Conservation (phyloP, 441 rosid genomes). For the Melianthus villosus region DNA sequence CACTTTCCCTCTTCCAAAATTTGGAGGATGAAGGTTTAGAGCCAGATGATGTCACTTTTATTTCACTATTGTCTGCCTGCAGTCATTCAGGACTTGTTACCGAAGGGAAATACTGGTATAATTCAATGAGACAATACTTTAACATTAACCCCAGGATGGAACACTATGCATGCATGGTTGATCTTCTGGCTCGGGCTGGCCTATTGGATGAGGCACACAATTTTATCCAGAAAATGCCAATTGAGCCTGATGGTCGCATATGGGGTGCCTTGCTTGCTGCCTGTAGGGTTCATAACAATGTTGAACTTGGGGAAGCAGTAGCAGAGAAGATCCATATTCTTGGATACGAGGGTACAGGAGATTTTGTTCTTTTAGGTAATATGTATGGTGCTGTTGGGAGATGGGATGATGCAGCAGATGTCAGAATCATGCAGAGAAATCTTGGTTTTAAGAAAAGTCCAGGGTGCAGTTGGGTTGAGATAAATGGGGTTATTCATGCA, state of each 20-base stretch:
- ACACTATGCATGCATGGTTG: slow-evolving; percentile 26
- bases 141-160: slow-evolving; percentile 14
- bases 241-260: slow-evolving; percentile 16
- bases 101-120: slow-evolving; percentile 16
- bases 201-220: slow-evolving; percentile 16
- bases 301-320: slow-evolving; percentile 19
- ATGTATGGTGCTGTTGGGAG: slow-evolving; percentile 15
- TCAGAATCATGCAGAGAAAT: too few species aligned
- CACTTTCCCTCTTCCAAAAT: slow-evolving; percentile 13
- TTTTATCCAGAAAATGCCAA: slow-evolving; percentile 18
- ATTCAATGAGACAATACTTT: slow-evolving; percentile 11
- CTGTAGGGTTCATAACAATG: slow-evolving; percentile 17
- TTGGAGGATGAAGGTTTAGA: slow-evolving; percentile 11
- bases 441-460: too few species aligned
- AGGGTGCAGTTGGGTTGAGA: too few species aligned
- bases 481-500: too few species aligned
- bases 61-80: slow-evolving; percentile 16
- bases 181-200: slow-evolving; percentile 23
- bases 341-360: slow-evolving; percentile 22
- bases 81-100: slow-evolving; percentile 18
- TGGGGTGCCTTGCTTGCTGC: slow-evolving; percentile 23
- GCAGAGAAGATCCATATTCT: slow-evolving; percentile 12
- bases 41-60: slow-evolving; percentile 19
- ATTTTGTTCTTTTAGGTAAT: slow-evolving; percentile 17
- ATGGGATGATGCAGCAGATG: too few species aligned